Base-by-base conservation (phyloP, 2,329 filamentous ascomycete species). In the Rutstroemia sp. region DNA sequence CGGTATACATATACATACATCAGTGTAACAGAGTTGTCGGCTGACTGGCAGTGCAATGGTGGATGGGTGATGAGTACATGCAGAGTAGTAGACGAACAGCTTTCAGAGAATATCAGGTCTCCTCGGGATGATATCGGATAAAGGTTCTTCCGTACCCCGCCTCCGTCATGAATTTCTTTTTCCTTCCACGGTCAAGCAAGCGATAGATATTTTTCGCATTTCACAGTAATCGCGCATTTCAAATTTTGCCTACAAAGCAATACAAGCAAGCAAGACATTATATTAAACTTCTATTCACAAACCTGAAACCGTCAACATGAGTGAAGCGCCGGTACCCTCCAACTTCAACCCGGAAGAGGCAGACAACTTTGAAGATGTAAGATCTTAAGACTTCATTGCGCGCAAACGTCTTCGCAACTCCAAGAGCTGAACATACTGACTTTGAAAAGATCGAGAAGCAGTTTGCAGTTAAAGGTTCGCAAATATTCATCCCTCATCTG, bases 391-490 rank as follows among this genome's bases (percentile, higher is more conserved):
- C 36, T 50, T 53, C 50, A 40, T 8, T 36, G 19, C 55, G 51
- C 34, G 10, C 48, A 19, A 4, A 23, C 4, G 9, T 36, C 56
- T 27, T 51, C 56, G 47, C 59, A 47, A 39, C 51, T 30, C n/a
- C 54, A 16, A 40, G 48, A 14, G 23, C 52, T 49, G 19, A 25
- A 21, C 39, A 25, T 34, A 14, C 60, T 68, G 48, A 68, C 44
- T 30, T n/a, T 44, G 10, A 49, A 44, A 63, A 95, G 89, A 96
- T 99, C 71, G 94, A 99, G 81, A 96, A 96, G 80, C 94, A 97
- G 73, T 99, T 99, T 69, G 94, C 94, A 30, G 94, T 99, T 67
- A 97, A 97, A 79, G 88, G 88, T 90, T 68, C 46, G 61, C 53
- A 40, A 5, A 34, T n/a, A 30, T 34, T 38, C 51, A 40, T 34